These are phyloP conservation scores for Symmetrospora coprosmae DNA, from an alignment of 768 basidiomycete genomes.

Conservation along the genomic window DNA sequence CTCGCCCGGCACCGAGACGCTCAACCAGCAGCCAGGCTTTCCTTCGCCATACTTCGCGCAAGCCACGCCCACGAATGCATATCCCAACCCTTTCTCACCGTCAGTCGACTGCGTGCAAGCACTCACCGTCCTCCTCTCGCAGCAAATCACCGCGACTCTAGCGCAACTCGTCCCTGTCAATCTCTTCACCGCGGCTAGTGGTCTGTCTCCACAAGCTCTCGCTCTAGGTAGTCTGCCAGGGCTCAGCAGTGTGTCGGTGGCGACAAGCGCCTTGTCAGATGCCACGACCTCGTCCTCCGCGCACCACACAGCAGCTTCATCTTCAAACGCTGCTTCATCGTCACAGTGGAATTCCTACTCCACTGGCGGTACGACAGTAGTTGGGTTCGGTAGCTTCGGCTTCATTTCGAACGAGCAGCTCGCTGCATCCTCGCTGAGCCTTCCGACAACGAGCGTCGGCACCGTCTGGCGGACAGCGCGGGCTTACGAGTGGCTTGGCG, in stretches of 20 bases:
- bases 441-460: conserved; percentile 31
- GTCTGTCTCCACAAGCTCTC: not conserved
- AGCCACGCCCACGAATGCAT: conserved; percentile 9
- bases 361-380: not conserved
- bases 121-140: not conserved
- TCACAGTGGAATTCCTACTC: conserved; percentile 12
- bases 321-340: not conserved
- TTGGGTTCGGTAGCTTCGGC: not conserved
- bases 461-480: conserved; percentile 31
- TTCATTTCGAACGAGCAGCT: conserved; percentile 29
- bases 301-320: conserved; percentile 12
- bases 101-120: conserved; percentile 1
- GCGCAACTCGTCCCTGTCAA: conserved; percentile 11
- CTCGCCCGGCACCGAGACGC: not conserved
- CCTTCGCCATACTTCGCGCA: conserved; percentile 15
- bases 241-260: conserved; percentile 14
- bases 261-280: conserved; percentile 25
- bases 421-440: conserved; percentile 29
- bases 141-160: not conserved
- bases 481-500: conserved; percentile 31
- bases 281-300: conserved; percentile 24
- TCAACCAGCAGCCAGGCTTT: not conserved
- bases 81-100: conserved; percentile 11
- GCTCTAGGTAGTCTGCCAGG: conserved; percentile 11
- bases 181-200: not conserved